Evolutionary conservation across 305 asterid genomes (phyloP), one percentile per base, ranked within the genome.

Genomic region (Euphrasia arctica): DNA sequence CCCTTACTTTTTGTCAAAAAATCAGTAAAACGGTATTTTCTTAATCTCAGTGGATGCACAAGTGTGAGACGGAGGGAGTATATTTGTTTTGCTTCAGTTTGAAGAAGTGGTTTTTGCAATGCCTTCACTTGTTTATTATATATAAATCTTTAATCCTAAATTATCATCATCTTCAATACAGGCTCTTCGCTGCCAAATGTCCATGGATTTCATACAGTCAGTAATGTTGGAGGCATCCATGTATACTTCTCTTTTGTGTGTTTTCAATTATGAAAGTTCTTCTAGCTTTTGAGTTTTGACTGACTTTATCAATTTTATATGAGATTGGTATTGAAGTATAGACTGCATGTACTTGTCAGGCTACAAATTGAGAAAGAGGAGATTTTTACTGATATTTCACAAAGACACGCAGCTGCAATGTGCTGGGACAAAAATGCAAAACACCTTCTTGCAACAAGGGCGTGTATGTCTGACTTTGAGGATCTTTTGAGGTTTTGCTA

Each of bases 311-410:
- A 47, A 65, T 42, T 64, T 70, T 68, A 43, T 32, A 61, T 60
- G 65, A 62, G 62, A 65, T 62, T 56, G 11, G 64, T 75, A 58
- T 58, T 74, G 72, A 68, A 32, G 69, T 72, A 59, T 75, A 65
- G 72, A 75, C 72, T 79, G 73, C 67, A 60, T 64, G 54, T 71
- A 61, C 71, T 65, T 74, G 70, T 71, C 96, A 92, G 97, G 74
- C 74, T 87, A 68, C 97, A 85, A 79, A 83, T 92, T 74, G 90
- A 83, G 76, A 78, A 80, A 70, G 98, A 92, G 85, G 82, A 85
- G 72, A 67, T 80, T 45, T 92, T 92, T 70, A 54, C 78, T 72
- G 87, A 81, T 74, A 76, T 90, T 58, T 81, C 85, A 61, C 69
- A 68, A 62, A 78, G 79, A 60, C 79, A 74, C 56, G 78, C 77